Percentiles rank a stretch among this genome's conserved stretches.
phyloP scores from a whole-genome alignment of 495 filamentous ascomycete species.

The Oleoguttula mirabilis region DNA sequence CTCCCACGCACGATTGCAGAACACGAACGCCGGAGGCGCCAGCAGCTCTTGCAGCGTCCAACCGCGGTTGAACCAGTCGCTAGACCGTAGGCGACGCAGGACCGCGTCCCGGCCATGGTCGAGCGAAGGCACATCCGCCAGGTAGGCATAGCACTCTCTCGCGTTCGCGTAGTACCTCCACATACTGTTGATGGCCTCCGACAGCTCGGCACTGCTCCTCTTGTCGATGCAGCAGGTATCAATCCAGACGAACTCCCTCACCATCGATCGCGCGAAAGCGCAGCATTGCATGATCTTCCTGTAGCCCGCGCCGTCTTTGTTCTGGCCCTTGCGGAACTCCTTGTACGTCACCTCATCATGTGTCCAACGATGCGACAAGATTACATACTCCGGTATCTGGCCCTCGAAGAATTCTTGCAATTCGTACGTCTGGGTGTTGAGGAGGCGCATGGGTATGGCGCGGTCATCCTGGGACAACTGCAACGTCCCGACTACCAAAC shows the following conservation, averaged over 20 bases:
- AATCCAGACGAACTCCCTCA: conserved; percentile 11
- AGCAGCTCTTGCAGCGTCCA: conserved; percentile 22
- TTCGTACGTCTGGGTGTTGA: neutral
- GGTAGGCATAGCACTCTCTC: conserved; percentile 12
- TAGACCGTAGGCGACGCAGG: neutral
- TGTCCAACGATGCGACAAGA: conserved; percentile 13
- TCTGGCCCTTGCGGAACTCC: conserved; percentile 1
- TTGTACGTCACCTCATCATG: conserved; percentile 4
- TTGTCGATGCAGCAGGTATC: conserved; percentile 22
- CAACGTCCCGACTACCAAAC: no score
- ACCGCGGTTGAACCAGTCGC: conserved; percentile 17
- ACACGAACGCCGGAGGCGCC: conserved; percentile 9
- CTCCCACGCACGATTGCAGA: conserved; percentile 12
- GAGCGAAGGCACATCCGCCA: conserved; percentile 3
- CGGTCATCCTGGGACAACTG: no score
- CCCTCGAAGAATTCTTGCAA: neutral
- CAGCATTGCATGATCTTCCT: neutral
- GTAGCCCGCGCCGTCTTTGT: neutral
- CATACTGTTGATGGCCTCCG: conserved; percentile 20
- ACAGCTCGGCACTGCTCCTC: conserved; percentile 14
- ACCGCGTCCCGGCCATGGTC: neutral
- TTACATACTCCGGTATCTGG: conserved; percentile 5
- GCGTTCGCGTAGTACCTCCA: conserved; percentile 13
- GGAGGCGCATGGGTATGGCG: neutral
- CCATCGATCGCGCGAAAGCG: neutral